Evolutionary conservation across 2,329 filamentous ascomycete genomes (phyloP), one percentile per base, ranked within the genome.

Genomic region (Rutstroemia sp.): DNA sequence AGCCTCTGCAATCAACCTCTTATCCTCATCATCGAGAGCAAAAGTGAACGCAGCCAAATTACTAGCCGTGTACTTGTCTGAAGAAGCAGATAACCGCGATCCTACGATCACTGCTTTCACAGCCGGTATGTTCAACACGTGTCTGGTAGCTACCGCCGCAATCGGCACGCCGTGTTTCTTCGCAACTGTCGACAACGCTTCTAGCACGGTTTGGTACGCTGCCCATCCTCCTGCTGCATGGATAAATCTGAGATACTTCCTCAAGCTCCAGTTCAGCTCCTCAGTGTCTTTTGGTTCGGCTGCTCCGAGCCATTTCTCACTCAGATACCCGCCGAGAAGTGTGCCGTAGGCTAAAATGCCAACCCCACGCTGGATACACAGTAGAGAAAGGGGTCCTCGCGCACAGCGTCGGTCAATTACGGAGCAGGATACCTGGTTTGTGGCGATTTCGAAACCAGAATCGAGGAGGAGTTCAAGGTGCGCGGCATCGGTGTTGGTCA

Each of bases 241-340:
- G 38, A 72, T 72, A 57, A 73, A 72, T 30, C 70, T 69, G 8
- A 72, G 61, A 47, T 73, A 72, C 48, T 73, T 68, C 21, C 64
- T 60, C 21, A 69, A 56, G 57, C 67, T 68, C 64, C 63, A 68
- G 45, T 69, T 69, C 27, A 69, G 51, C 4, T 23, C 46, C 12
- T 62, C 34, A 1, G 49, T 39, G 27, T 64, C 57, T 27, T 51
- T 14, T 6, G 65, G 67, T 51, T 69, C 66, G 1, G 61, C 56
- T 30, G 50, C 40, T n/a, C 56, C 63, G 4, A 68, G 55, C 65
- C 65, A 67, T 49, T 63, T 67, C 52, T 67, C 64, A 40, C 59
- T 62, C 0, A 68, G 53, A 48, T 63, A 68, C 3, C 66, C 67
- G 12, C 67, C 67, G n/a, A 71, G 62, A n/a, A 71, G 61, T n/a